phyloP scores from a whole-genome alignment of 768 basidiomycete genomes.

The Tremella mesenterica region DNA sequence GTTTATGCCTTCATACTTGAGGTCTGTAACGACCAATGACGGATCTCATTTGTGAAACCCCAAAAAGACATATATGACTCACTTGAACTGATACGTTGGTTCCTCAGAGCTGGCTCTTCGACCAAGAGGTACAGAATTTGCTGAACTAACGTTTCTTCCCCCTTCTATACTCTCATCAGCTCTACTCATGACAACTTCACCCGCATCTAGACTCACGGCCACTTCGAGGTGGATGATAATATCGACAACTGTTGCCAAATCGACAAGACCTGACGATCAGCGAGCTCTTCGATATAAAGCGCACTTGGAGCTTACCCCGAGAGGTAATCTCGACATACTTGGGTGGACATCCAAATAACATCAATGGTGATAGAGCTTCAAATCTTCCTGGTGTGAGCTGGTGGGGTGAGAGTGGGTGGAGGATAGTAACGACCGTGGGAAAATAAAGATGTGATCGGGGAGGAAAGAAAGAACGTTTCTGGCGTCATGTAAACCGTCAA shows the following conservation, averaged over 20 bases:
- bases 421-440: no score
- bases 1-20: neutral
- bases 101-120: no score
- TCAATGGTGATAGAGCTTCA: no score
- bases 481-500: no score
- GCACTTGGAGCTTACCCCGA: neutral
- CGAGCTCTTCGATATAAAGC: neutral
- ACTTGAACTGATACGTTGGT: slow-evolving; percentile 18
- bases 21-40: neutral
- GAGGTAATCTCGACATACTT: slow-evolving; percentile 4
- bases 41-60: neutral
- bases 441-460: no score
- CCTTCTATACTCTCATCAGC: neutral
- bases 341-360: no score
- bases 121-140: neutral
- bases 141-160: neutral
- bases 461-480: no score
- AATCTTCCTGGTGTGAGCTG: no score
- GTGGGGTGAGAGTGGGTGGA: no score
- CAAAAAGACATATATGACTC: neutral
- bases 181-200: neutral
- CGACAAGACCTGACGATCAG: slow-evolving; percentile 9
- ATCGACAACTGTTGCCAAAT: slow-evolving; percentile 13
- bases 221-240: slow-evolving; percentile 15
- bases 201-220: no score